Evolutionary conservation across 768 basidiomycete genomes (phyloP).

Genomic region (Rhodotorula taiwanensis): DNA sequence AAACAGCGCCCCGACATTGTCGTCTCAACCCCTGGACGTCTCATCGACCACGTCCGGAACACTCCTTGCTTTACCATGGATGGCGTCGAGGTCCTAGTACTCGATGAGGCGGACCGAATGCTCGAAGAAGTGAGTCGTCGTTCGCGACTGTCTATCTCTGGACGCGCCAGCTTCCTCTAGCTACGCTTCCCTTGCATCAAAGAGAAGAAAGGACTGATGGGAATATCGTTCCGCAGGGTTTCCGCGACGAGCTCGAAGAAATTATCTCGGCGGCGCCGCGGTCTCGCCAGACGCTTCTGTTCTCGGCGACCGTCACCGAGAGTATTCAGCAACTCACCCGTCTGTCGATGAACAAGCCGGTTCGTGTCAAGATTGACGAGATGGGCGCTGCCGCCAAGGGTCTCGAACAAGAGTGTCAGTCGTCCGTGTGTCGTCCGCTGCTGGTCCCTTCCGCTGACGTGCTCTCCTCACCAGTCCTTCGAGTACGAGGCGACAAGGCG

Average conservation of each 20-base stretch:
- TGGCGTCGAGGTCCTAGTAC: slow-evolving; percentile 81
- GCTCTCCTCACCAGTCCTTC: slow-evolving; percentile 46
- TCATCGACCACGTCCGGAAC: slow-evolving; percentile 96
- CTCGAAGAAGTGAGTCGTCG: slow-evolving; percentile 49
- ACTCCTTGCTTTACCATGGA: slow-evolving; percentile 89
- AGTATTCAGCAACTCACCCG: slow-evolving; percentile 86
- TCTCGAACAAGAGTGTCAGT: slow-evolving; percentile 79
- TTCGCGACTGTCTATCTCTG: too few species aligned
- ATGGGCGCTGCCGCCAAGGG: slow-evolving; percentile 78
- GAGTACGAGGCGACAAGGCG: slow-evolving; percentile 62
- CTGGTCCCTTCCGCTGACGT: neutral
- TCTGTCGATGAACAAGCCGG: slow-evolving; percentile 86
- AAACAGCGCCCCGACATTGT: slow-evolving; percentile 85
- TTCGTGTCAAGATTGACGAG: slow-evolving; percentile 90
- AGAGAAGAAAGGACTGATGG: too few species aligned
- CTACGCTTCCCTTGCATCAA: too few species aligned
- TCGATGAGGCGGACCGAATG: slow-evolving; percentile 98
- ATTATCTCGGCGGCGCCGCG: slow-evolving; percentile 64
- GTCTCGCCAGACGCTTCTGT: slow-evolving; percentile 88
- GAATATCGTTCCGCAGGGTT: slow-evolving; percentile 56
- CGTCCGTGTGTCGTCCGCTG: neutral
- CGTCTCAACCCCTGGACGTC: slow-evolving; percentile 92
- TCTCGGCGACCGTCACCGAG: slow-evolving; percentile 98
- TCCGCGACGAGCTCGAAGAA: slow-evolving; percentile 86
- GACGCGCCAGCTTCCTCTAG: too few species aligned